A percentile compares a stretch with the other conserved stretches of the same genome.
Conservation (phyloP, 2,329 filamentous ascomycete species). For the Ophiognomonia clavigignenti-juglandacearum region DNA sequence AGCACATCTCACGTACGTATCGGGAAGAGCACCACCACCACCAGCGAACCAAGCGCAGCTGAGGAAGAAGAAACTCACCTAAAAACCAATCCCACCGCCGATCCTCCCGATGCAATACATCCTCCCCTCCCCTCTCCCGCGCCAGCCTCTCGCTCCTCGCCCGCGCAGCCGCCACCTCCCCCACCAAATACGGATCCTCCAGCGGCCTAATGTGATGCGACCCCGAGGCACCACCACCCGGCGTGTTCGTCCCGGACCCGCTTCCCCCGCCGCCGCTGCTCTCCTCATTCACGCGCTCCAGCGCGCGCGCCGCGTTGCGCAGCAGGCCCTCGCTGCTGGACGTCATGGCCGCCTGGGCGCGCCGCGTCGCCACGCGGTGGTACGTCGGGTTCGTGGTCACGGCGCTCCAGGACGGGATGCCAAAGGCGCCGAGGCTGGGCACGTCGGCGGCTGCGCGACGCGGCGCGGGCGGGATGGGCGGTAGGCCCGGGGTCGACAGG, state of each 20-base stretch:
- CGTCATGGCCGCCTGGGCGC: conserved; percentile 38
- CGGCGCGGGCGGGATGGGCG: conserved; percentile 39
- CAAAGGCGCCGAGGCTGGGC: conserved; percentile 48
- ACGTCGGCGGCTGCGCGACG: conserved; percentile 26
- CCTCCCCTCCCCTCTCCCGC: conserved; percentile 50
- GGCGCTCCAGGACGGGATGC: conserved; percentile 55
- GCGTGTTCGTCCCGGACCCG: conserved; percentile 2
- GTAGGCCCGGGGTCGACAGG: conserved; percentile 37
- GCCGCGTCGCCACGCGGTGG: conserved; percentile 58
- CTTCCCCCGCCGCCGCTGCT: too few species aligned
- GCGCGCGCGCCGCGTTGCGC: conserved; percentile 23
- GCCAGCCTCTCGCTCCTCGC: conserved; percentile 53
- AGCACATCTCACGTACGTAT: neutral
- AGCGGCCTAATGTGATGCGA: conserved; percentile 48
- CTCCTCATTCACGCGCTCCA: conserved; percentile 34
- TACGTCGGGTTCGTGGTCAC: conserved; percentile 53
- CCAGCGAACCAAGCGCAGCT: too few species aligned
- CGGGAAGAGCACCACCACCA: neutral
- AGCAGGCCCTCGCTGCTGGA: conserved; percentile 26
- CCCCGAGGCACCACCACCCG: conserved; percentile 17
- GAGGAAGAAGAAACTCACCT: conserved; percentile 34
- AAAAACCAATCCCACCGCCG: conserved; percentile 57
- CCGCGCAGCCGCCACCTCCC: conserved; percentile 56
- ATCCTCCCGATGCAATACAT: conserved; percentile 52
- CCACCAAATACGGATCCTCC: conserved; percentile 65